phyloP scores from a whole-genome alignment of 164 flowering plant genomes.

The Hamamelis virginiana region DNA sequence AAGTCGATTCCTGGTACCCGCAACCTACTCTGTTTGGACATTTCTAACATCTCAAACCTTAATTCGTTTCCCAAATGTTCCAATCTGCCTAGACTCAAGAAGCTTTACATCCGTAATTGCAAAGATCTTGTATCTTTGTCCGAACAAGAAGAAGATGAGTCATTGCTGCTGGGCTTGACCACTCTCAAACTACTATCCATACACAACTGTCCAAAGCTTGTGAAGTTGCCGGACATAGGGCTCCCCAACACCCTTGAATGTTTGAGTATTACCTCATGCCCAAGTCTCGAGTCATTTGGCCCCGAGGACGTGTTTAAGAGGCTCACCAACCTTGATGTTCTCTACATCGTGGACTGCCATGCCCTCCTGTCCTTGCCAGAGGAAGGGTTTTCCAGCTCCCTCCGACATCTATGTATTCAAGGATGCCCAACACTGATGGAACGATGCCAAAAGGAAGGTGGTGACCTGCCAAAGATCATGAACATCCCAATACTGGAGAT shows the following conservation, averaged over 20 bases:
- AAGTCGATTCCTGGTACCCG: conserved; percentile 6
- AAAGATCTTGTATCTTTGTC: conserved; percentile 9
- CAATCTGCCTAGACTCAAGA: conserved; percentile 9
- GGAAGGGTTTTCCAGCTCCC: conserved; percentile 10
- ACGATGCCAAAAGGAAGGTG: conserved; percentile 1
- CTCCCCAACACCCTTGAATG: background rate
- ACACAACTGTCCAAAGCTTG: conserved; percentile 4
- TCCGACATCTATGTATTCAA: conserved; percentile 3
- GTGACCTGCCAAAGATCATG: conserved; percentile 10
- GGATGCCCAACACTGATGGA: background rate
- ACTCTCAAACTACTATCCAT: conserved; percentile 15
- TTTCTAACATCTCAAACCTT: conserved; percentile 13
- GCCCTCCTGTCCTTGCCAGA: conserved; percentile 11
- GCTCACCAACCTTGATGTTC: too few relatives aligned
- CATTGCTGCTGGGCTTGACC: background rate
- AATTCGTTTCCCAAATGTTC: conserved; percentile 8
- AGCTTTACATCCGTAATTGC: conserved; percentile 8
- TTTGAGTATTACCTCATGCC: background rate
- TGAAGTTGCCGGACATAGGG: background rate
- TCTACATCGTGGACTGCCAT: conserved; percentile 9
- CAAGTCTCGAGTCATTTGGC: conserved; percentile 1
- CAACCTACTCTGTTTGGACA: conserved; percentile 10
- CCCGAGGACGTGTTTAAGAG: conserved; percentile 3
- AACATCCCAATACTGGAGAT: conserved; percentile 5
- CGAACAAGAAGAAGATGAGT: too few relatives aligned